Percentiles rank a stretch among this genome's conserved stretches.
phyloP scores from a whole-genome alignment of 805 yeast species.

The Kuraishia hungarica region DNA sequence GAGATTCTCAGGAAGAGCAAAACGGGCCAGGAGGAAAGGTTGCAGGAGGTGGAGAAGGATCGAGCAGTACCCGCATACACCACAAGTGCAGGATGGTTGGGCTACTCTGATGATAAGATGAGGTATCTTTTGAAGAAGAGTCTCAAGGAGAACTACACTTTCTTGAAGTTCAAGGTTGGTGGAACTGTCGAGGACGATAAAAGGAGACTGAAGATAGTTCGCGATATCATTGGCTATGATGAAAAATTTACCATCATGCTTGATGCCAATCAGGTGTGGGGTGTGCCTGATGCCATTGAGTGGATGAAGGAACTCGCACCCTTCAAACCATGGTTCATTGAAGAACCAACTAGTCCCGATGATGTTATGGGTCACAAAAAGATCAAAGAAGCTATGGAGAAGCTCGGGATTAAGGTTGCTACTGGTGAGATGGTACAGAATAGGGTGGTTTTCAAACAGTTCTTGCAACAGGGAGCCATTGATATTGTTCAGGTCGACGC shows the following conservation, averaged over 20 bases:
- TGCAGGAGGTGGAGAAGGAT: conserved; percentile 21
- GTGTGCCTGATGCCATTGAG: conserved; percentile 15
- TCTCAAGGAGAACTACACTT: conserved; percentile 25
- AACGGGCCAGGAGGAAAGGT: conserved; percentile 21
- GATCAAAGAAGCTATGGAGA: conserved; percentile 13
- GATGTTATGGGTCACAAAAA: conserved; percentile 15
- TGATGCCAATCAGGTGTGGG: conserved; percentile 18
- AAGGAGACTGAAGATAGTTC: conserved; percentile 24
- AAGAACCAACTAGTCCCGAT: conserved; percentile 18
- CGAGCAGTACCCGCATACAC: conserved; percentile 34
- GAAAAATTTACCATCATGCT: conserved; percentile 13
- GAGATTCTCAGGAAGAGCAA: conserved; percentile 19
- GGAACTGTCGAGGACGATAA: conserved; percentile 25
- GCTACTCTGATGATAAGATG: conserved; percentile 32
- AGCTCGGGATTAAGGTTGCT: conserved; percentile 13
- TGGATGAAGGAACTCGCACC: conserved; percentile 11
- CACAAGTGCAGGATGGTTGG: conserved; percentile 38
- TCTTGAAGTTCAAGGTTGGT: conserved; percentile 33
- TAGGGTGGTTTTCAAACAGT: conserved; percentile 15
- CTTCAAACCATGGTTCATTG: conserved; percentile 15
- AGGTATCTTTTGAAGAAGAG: conserved; percentile 21
- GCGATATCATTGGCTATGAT: conserved; percentile 31
- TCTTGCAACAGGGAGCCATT: conserved; percentile 14
- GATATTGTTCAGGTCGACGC: conserved; percentile 16
- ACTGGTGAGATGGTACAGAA: conserved; percentile 18